Evolutionary conservation across 2,329 filamentous ascomycete species (phyloP).

Genomic region (Alternaria burnsii): DNA sequence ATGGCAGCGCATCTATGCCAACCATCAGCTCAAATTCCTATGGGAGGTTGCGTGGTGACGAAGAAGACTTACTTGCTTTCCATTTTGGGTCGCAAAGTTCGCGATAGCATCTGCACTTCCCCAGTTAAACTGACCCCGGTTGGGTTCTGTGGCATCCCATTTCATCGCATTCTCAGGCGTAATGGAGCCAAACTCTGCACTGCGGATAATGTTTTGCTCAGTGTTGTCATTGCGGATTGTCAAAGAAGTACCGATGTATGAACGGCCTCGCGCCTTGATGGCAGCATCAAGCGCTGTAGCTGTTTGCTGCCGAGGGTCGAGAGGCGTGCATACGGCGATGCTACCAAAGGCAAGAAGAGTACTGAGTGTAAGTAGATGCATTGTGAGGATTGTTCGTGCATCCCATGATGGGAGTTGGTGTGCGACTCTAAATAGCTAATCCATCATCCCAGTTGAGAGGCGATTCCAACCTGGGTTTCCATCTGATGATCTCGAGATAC

Average conservation of each 20-base stretch:
- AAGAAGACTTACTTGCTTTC: slow-evolving; percentile 27
- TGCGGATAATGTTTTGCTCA: slow-evolving; percentile 33
- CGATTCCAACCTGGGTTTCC: neutral
- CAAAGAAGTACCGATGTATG: slow-evolving; percentile 48
- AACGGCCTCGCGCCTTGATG: slow-evolving; percentile 36
- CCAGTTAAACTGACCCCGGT: slow-evolving; percentile 47
- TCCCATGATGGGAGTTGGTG: neutral
- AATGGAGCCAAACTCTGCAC: slow-evolving; percentile 44
- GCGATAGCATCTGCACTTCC: slow-evolving; percentile 45
- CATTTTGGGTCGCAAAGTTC: slow-evolving; percentile 48
- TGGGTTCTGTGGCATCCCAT: slow-evolving; percentile 52
- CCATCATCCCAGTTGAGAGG: neutral
- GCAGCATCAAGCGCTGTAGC: slow-evolving; percentile 33
- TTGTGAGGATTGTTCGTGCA: slow-evolving; percentile 8
- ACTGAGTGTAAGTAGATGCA: slow-evolving; percentile 31
- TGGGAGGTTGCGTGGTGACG: neutral
- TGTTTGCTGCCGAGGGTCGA: slow-evolving; percentile 27
- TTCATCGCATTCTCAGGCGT: slow-evolving; percentile 53
- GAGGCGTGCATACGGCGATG: slow-evolving; percentile 23
- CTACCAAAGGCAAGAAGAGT: slow-evolving; percentile 32
- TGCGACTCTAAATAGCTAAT: neutral
- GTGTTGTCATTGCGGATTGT: slow-evolving; percentile 47
- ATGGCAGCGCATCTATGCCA: slow-evolving; percentile 45
- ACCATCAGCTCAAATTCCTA: neutral
- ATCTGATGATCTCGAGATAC: slow-evolving; percentile 5